These are phyloP conservation scores for Fremontodendron californicum DNA, from an alignment of 345 rosid genomes.

Conservation along the genomic window DNA sequence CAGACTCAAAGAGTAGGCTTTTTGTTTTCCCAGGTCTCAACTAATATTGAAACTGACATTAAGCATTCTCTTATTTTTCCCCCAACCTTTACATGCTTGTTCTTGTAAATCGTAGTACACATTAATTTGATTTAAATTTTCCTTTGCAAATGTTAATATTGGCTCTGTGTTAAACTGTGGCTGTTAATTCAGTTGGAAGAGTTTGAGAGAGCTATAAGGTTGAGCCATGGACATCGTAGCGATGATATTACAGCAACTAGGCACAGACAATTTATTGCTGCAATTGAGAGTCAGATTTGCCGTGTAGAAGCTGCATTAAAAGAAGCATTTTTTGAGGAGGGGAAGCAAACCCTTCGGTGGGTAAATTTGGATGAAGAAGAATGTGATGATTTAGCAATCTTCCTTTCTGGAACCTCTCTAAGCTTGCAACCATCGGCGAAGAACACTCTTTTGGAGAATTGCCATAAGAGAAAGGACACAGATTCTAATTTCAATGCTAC, in stretches of 20 bases:
- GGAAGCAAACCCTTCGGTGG: constrained; percentile 66
- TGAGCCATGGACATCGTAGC: constrained; percentile 48
- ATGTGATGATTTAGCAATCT: constrained; percentile 73
- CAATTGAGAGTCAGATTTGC: constrained; percentile 61
- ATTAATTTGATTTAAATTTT: background rate
- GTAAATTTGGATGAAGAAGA: constrained; percentile 75
- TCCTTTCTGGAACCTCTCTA: constrained; percentile 61
- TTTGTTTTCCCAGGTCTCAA: background rate
- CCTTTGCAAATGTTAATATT: background rate
- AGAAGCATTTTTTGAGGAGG: constrained; percentile 49
- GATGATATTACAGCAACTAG: constrained; percentile 53
- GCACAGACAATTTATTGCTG: constrained; percentile 68
- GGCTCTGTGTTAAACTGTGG: constrained; percentile 12
- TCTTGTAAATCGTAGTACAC: background rate
- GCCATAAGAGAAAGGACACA: constrained; percentile 25
- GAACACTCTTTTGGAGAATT: constrained; percentile 27
- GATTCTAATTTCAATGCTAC: constrained; percentile 27
- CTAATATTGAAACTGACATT: background rate
- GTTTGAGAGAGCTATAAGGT: constrained; percentile 72
- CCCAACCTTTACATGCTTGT: background rate
- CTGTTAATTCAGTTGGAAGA: constrained; percentile 63
- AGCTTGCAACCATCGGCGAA: constrained; percentile 23
- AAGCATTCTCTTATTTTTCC: background rate
- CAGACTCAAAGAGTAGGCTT: background rate
- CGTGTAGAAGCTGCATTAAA: constrained; percentile 55